Evolutionary conservation across 1,284 basidiomycete genomes (phyloP).

Genomic region (Spongiforma sp.): DNA sequence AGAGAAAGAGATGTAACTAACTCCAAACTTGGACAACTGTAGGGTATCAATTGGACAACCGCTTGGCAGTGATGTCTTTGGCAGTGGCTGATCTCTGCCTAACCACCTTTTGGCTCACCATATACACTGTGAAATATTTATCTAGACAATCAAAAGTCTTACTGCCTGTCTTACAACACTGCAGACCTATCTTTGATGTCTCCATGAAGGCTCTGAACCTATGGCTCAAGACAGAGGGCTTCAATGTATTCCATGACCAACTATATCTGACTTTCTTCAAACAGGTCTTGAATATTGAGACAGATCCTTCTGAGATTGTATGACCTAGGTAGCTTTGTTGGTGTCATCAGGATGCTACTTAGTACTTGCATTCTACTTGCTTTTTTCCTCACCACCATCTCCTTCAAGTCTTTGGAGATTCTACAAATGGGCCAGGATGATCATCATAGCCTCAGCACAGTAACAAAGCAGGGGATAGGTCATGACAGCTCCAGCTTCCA

Average conservation of each 20-base stretch:
- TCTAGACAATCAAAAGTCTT: constrained; percentile 21
- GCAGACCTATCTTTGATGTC: constrained; percentile 27
- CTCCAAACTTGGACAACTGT: too few relatives aligned
- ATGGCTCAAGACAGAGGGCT: constrained; percentile 55
- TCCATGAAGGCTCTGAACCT: constrained; percentile 45
- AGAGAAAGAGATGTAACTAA: background rate
- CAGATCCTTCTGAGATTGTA: constrained; percentile 47
- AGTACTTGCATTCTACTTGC: constrained; percentile 47
- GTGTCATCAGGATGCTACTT: constrained; percentile 54
- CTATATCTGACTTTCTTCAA: constrained; percentile 39
- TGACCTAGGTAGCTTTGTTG: constrained; percentile 52
- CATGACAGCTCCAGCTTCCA: constrained; percentile 14
- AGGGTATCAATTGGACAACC: too few relatives aligned
- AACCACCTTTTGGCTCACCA: constrained; percentile 28
- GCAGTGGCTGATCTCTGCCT: constrained; percentile 25
- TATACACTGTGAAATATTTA: constrained; percentile 31
- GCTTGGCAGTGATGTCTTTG: constrained; percentile 24
- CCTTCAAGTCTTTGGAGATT: constrained; percentile 29
- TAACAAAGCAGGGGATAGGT: constrained; percentile 25
- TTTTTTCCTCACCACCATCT: constrained; percentile 44
- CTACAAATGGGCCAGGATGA: constrained; percentile 5
- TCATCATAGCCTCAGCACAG: constrained; percentile 4
- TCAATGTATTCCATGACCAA: constrained; percentile 57
- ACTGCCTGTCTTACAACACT: constrained; percentile 25
- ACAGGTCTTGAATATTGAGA: constrained; percentile 27